Evolutionary conservation across 441 rosid species (phyloP).

Genomic region (Jatropha multifida): DNA sequence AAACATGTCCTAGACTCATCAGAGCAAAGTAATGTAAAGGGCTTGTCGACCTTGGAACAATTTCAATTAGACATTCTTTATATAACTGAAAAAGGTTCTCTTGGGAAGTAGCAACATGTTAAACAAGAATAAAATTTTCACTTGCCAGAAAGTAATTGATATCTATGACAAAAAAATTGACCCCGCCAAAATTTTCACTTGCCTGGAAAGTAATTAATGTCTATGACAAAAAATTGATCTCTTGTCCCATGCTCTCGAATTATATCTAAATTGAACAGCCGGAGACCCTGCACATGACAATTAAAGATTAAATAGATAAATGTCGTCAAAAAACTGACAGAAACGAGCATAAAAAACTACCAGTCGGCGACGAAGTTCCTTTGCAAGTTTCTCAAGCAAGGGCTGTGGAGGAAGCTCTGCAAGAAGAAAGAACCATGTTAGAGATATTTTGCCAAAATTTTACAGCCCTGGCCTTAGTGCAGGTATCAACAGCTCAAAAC

Average conservation of each 20-base stretch:
- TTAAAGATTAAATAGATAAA: conserved; percentile 36
- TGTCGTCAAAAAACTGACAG: conserved; percentile 8
- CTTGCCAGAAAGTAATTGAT: conserved; percentile 81
- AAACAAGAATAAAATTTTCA: background rate
- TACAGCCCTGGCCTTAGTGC: conserved; percentile 1
- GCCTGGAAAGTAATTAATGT: conserved; percentile 81
- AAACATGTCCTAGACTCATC: background rate
- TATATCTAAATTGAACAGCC: conserved; percentile 67
- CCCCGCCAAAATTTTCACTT: conserved; percentile 34
- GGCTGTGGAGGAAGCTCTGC: conserved; percentile 91
- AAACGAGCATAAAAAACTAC: conserved; percentile 26
- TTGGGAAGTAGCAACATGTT: background rate
- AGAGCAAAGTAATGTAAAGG: background rate
- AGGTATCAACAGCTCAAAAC: conserved; percentile 1
- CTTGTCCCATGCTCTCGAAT: conserved; percentile 55
- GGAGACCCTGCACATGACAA: conserved; percentile 42
- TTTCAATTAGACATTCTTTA: background rate
- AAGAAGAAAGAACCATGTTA: conserved; percentile 20
- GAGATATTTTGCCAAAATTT: conserved; percentile 1
- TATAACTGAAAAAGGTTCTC: background rate
- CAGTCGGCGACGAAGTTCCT: conserved; percentile 68
- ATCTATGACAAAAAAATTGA: conserved; percentile 57
- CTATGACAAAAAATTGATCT: conserved; percentile 57
- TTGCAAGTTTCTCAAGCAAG: conserved; percentile 76
- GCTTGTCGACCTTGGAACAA: background rate